A percentile compares a stretch with the other conserved stretches of the same genome.
phyloP scores from a whole-genome alignment of 1,139 yeast genomes.

The Blastobotrys aristatus region DNA sequence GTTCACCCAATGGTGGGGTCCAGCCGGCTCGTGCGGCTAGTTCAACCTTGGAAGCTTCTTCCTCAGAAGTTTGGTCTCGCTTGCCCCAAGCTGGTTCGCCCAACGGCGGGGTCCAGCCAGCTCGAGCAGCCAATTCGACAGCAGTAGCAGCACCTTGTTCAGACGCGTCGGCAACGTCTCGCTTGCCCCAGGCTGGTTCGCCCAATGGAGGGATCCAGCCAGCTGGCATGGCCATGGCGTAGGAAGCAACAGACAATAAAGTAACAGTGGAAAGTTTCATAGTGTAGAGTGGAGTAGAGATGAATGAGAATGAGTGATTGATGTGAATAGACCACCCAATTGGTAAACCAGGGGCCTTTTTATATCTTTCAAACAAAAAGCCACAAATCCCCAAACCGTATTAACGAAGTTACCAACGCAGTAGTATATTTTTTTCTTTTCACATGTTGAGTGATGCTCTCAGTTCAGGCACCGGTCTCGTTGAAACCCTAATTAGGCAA shows the following conservation, averaged over 20 bases:
- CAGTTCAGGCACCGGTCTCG: too few species aligned
- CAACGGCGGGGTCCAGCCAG: neutral
- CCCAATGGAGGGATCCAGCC: neutral
- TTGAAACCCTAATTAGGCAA: too few species aligned
- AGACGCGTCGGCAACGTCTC: neutral
- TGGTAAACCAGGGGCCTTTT: neutral
- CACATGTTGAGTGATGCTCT: too few species aligned
- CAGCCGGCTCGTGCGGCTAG: neutral
- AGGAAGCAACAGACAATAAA: neutral
- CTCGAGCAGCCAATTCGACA: neutral
- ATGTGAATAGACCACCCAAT: neutral
- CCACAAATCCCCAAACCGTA: too few species aligned
- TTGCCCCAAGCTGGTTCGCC: neutral
- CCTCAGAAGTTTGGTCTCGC: too few species aligned
- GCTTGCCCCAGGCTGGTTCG: neutral
- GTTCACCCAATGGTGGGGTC: neutral
- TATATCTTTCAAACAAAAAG: neutral
- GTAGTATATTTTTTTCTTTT: too few species aligned
- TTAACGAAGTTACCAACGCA: too few species aligned
- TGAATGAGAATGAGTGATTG: neutral
- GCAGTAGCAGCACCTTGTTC: too few species aligned
- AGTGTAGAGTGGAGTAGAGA: neutral
- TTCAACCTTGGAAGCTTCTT: too few species aligned
- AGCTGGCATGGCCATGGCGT: neutral
- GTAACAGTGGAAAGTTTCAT: neutral